Conservation (phyloP, 495 filamentous ascomycete species). For the Sordaria brevicollis region DNA sequence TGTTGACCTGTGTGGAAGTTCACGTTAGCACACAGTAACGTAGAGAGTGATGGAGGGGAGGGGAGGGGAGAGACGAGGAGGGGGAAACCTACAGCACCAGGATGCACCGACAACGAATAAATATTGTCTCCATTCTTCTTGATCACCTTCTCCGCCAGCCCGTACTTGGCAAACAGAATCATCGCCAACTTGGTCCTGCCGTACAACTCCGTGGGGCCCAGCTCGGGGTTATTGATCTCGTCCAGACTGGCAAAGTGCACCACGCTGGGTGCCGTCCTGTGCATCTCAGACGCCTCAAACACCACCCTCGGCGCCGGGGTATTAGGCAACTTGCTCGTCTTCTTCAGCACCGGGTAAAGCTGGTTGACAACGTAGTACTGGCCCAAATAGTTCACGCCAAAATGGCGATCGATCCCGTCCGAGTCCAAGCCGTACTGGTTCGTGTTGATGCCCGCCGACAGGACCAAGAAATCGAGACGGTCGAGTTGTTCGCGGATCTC, state of each 20-base stretch:
- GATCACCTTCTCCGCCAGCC: constrained; percentile 29
- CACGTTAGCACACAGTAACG: not conserved
- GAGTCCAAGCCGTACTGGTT: constrained; percentile 28
- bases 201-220: constrained; percentile 45
- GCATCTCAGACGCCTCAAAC: constrained; percentile 44
- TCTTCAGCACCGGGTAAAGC: constrained; percentile 33
- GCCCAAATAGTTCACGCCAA: constrained; percentile 40
- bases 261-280: constrained; percentile 33
- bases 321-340: constrained; percentile 21
- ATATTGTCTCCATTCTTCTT: constrained; percentile 31
- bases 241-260: constrained; percentile 35
- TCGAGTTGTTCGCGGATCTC: constrained; percentile 18
- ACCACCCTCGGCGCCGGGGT: constrained; percentile 33
- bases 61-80: not conserved
- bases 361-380: constrained; percentile 35
- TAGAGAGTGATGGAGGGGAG: not conserved
- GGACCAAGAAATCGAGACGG: constrained; percentile 35
- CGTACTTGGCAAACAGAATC: constrained; percentile 40
- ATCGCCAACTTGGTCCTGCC: constrained; percentile 45
- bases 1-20: constrained; percentile 23
- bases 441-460: constrained; percentile 40
- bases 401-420: constrained; percentile 42
- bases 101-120: constrained; percentile 32
- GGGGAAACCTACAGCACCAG: constrained; percentile 25
- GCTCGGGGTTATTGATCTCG: constrained; percentile 44